A percentile compares a stretch with the other conserved stretches of the same genome.
These are phyloP conservation scores for Tulasnella calospora DNA, from an alignment of 768 basidiomycete species.

Conservation along the genomic window DNA sequence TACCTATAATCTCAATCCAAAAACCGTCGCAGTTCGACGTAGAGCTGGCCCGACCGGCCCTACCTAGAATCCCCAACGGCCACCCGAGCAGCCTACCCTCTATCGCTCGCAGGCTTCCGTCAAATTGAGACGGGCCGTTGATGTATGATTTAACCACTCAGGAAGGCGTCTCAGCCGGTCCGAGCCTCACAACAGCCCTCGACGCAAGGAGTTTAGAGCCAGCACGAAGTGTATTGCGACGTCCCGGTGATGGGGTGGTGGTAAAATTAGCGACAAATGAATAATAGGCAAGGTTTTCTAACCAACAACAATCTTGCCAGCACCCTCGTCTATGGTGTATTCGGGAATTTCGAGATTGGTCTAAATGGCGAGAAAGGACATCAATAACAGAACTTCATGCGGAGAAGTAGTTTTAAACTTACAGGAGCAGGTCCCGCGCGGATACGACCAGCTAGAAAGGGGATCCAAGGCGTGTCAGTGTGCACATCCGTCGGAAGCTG, in stretches of 20 bases:
- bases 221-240: not conserved
- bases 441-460: conserved; percentile 72
- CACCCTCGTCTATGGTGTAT: conserved; percentile 81
- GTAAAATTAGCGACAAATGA: not conserved
- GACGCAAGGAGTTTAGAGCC: too few relatives aligned
- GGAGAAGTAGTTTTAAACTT: conserved; percentile 36
- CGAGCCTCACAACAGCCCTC: too few relatives aligned
- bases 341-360: conserved; percentile 92
- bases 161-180: too few relatives aligned
- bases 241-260: not conserved
- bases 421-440: conserved; percentile 96
- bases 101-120: too few relatives aligned
- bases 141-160: too few relatives aligned
- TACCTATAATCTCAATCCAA: too few relatives aligned
- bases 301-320: conserved; percentile 83
- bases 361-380: conserved; percentile 37
- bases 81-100: too few relatives aligned
- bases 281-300: conserved; percentile 36
- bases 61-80: too few relatives aligned
- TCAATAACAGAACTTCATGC: not conserved
- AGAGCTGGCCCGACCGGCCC: too few relatives aligned
- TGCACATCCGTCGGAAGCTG: not conserved
- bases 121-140: too few relatives aligned
- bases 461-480: conserved; percentile 24
- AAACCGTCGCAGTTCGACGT: too few relatives aligned